Base-by-base conservation (phyloP, 768 basidiomycete species). In the Agaricus bisporus region DNA sequence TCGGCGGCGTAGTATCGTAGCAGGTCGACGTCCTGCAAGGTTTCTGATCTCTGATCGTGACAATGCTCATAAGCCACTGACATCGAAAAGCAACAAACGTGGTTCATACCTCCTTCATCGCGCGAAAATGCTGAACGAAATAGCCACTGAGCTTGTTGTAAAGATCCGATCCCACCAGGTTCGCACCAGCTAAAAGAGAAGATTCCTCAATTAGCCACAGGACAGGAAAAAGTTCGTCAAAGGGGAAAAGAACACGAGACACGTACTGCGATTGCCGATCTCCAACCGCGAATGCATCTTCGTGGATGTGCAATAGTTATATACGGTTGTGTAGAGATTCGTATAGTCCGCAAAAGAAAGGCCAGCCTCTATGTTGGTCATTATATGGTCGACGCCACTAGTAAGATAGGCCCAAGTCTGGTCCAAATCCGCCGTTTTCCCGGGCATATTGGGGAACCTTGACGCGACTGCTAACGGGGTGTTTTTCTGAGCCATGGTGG, bases 231-330 rank as follows among this genome's bases (percentile, higher is more conserved):
- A 7, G 4, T 1, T 32, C 8, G 32, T 11, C 32, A 32, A 11
- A 32, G 32, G 2, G 58, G 70, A 41, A 29, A 20, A 6, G 29
- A 8, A 50, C 71, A 65, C 72, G 74, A 67, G 51, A 69, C 20
- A 73, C 81, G 69, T 63, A 89, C 88, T 83, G 63, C 87, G 78
- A 64, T 85, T 85, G 57, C 83, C 81, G 11, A 47, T 36, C 76
- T 81, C 68, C 58, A 74, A 64, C 51, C 75, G 70, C 44, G 76
- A 78, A 61, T 83, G 82, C 86, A 88, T 86, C 68, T 85, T 88
- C 12, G 88, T 90, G 44, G 88, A 91, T 14, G 91, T 98, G 66
- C 97, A 99, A 68, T 95, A 99, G 73, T 99, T 98, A 78, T 99
- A 98, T 7, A 92, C 90, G 39, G 94, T 90, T 32, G 94, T 93